These are phyloP conservation scores for Quillaja saponaria DNA, from an alignment of 306 rosid genomes.

Conservation along the genomic window DNA sequence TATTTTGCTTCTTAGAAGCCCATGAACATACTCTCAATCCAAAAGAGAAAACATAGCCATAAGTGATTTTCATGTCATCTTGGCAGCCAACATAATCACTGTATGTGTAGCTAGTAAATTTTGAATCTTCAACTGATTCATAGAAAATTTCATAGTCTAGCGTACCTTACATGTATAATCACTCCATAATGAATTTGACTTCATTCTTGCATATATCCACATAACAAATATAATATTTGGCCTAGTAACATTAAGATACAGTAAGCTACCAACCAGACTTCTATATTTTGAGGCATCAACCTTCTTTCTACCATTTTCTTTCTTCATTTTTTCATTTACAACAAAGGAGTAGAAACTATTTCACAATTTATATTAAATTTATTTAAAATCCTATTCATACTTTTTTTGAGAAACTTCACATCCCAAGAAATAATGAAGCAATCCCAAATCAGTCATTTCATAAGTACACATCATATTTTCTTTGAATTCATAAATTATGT, in stretches of 20 bases:
- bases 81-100: background rate
- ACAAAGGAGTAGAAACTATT: background rate
- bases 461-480: background rate
- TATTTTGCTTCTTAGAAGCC: background rate
- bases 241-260: background rate
- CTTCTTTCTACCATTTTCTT: background rate
- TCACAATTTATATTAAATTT: background rate
- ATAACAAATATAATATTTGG: background rate
- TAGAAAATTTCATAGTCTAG: background rate
- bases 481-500: background rate
- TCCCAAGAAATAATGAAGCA: background rate
- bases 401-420: background rate
- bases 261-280: background rate
- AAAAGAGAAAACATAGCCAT: background rate
- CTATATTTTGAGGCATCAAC: background rate
- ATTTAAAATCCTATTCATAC: background rate
- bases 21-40: background rate
- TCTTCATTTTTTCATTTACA: background rate
- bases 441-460: conserved; percentile 10
- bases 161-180: background rate
- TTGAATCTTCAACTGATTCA: background rate
- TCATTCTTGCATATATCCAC: background rate
- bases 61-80: background rate
- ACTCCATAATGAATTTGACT: background rate
- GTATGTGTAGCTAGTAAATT: background rate